Evolutionary conservation across 495 filamentous ascomycete genomes (phyloP).

Genomic region (Sordaria brevicollis): DNA sequence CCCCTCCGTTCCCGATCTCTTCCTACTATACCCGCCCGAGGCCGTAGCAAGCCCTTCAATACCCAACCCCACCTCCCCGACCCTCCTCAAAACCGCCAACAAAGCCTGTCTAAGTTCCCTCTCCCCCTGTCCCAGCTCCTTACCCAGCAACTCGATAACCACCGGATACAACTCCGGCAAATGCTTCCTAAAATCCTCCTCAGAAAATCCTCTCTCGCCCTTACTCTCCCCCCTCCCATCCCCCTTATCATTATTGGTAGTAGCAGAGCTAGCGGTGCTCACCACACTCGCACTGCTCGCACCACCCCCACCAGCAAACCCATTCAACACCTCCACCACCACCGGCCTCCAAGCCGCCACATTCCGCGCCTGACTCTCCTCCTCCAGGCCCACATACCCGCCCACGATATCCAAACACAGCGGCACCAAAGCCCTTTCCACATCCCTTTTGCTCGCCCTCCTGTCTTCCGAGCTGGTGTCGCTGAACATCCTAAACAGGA

Average conservation of each 20-base stretch:
- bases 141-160: slow-evolving; percentile 67
- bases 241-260: background rate
- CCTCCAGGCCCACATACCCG: slow-evolving; percentile 72
- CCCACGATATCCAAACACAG: slow-evolving; percentile 87
- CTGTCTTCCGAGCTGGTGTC: slow-evolving; percentile 74
- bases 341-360: slow-evolving; percentile 95
- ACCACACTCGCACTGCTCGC: no score
- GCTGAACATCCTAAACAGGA: slow-evolving; percentile 92
- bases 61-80: slow-evolving; percentile 74
- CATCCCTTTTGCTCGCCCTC: slow-evolving; percentile 66
- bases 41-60: slow-evolving; percentile 40
- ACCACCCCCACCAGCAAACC: slow-evolving; percentile 68
- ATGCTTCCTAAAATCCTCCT: slow-evolving; percentile 71
- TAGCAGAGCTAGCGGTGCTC: background rate
- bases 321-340: slow-evolving; percentile 94
- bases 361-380: slow-evolving; percentile 91
- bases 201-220: slow-evolving; percentile 44
- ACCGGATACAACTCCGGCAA: slow-evolving; percentile 78
- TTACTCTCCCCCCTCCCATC: background rate
- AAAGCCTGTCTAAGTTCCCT: slow-evolving; percentile 65
- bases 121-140: slow-evolving; percentile 53
- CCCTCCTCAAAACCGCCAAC: slow-evolving; percentile 61
- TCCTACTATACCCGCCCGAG: no score
- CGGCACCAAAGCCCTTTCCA: slow-evolving; percentile 84
- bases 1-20: slow-evolving; percentile 17